Percentiles rank a stretch among this genome's conserved stretches.
Conservation (phyloP, 306 rosid species). For the Fagus crenata region DNA sequence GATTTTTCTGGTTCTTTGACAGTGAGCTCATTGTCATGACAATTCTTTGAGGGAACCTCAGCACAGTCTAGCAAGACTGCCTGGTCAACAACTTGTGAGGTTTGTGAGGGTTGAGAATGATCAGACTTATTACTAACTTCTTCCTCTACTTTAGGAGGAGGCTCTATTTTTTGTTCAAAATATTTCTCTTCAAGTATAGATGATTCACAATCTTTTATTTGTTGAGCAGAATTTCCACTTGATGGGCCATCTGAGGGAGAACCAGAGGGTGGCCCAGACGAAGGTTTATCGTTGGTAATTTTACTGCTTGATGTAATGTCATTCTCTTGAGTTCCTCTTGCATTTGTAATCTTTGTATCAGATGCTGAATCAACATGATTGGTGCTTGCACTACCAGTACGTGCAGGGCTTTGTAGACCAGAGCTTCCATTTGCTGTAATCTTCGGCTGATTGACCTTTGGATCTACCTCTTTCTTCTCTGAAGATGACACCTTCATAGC, state of each 20-base stretch:
- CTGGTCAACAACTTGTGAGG: conserved; percentile 44
- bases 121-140: conserved; percentile 35
- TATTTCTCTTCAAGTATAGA: conserved; percentile 36
- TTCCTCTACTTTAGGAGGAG: conserved; percentile 40
- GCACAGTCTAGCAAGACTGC: conserved; percentile 29
- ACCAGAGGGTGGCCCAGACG: conserved; percentile 32
- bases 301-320: conserved; percentile 39
- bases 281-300: conserved; percentile 43
- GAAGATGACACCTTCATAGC: conserved; percentile 50
- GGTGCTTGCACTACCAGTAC: conserved; percentile 34
- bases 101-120: conserved; percentile 35
- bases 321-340: conserved; percentile 43
- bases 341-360: conserved; percentile 35
- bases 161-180: conserved; percentile 35
- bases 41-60: conserved; percentile 43
- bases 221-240: conserved; percentile 45
- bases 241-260: conserved; percentile 42
- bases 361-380: conserved; percentile 36
- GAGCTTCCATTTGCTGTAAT: conserved; percentile 53
- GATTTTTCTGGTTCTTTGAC: conserved; percentile 36
- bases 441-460: conserved; percentile 50
- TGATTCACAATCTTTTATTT: conserved; percentile 41
- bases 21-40: conserved; percentile 22
- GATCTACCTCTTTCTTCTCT: conserved; percentile 70
- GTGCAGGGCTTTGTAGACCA: conserved; percentile 36